These are phyloP conservation scores for Fusarium setosum DNA, from an alignment of 2,329 filamentous ascomycete species.

Conservation along the genomic window DNA sequence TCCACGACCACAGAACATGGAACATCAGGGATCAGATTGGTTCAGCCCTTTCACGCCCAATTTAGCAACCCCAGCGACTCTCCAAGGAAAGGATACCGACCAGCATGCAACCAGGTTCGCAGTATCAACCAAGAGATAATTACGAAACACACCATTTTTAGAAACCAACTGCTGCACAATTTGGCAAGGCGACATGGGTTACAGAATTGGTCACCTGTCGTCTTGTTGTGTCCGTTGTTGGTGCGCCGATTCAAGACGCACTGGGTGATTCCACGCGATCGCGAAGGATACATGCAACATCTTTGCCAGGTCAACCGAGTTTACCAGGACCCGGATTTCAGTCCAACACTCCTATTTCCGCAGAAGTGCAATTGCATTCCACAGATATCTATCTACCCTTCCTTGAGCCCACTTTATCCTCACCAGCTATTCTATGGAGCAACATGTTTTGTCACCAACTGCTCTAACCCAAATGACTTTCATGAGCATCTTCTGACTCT, in stretches of 20 bases:
- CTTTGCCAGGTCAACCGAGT: neutral
- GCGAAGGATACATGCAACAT: neutral
- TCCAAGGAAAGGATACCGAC: neutral
- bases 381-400: too few species aligned
- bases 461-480: conserved; percentile 22
- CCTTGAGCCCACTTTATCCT: conserved; percentile 6
- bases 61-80: conserved; percentile 10
- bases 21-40: conserved; percentile 5
- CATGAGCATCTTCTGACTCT: conserved; percentile 19
- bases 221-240: neutral
- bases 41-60: neutral
- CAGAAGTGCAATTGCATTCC: neutral
- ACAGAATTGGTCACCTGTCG: conserved; percentile 4
- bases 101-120: conserved; percentile 4
- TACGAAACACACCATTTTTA: conserved; percentile 11
- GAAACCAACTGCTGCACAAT: neutral
- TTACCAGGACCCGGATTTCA: conserved; percentile 6
- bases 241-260: neutral
- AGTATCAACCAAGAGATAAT: conserved; percentile 1
- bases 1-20: neutral
- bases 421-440: conserved; percentile 10
- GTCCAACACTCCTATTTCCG: conserved; percentile 32
- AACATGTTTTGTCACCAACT: conserved; percentile 28
- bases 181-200: conserved; percentile 11
- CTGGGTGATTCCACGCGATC: conserved; percentile 5